phyloP scores from a whole-genome alignment of 2,329 filamentous ascomycete genomes.

The Neurospora sp. region DNA sequence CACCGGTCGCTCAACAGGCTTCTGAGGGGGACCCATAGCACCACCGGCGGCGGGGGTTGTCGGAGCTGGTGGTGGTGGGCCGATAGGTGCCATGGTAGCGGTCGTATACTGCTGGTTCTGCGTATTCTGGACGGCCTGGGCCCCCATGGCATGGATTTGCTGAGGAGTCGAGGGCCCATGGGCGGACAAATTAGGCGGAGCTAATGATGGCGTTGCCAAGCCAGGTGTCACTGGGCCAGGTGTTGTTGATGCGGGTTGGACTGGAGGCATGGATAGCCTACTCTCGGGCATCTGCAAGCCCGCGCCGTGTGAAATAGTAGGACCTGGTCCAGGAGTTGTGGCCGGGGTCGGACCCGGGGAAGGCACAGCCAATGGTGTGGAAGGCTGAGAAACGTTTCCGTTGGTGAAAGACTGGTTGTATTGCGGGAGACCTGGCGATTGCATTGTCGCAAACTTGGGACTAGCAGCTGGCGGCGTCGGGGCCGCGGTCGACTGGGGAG shows the following conservation, averaged over 20 bases:
- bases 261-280: conserved; percentile 8
- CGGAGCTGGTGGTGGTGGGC: conserved; percentile 10
- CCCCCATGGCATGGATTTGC: background rate
- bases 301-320: conserved; percentile 4
- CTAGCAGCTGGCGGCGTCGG: conserved; percentile 20
- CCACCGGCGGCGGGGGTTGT: conserved; percentile 20
- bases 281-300: conserved; percentile 11
- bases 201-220: background rate
- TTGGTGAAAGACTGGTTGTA: conserved; percentile 15
- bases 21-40: conserved; percentile 50
- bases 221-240: conserved; percentile 1
- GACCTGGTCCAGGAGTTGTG: conserved; percentile 1
- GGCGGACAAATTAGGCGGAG: background rate
- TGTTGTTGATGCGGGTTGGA: conserved; percentile 7
- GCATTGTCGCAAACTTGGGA: conserved; percentile 27
- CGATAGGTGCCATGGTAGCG: conserved; percentile 17
- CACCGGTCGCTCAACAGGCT: conserved; percentile 50
- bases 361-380: conserved; percentile 7
- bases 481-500: conserved; percentile 6
- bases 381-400: conserved; percentile 7
- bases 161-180: background rate
- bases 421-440: conserved; percentile 19
- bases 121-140: conserved; percentile 1
- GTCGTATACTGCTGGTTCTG: conserved; percentile 19
- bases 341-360: conserved; percentile 5